Base-by-base conservation (phyloP, 805 yeast genomes). In the Starmerella cellae region DNA sequence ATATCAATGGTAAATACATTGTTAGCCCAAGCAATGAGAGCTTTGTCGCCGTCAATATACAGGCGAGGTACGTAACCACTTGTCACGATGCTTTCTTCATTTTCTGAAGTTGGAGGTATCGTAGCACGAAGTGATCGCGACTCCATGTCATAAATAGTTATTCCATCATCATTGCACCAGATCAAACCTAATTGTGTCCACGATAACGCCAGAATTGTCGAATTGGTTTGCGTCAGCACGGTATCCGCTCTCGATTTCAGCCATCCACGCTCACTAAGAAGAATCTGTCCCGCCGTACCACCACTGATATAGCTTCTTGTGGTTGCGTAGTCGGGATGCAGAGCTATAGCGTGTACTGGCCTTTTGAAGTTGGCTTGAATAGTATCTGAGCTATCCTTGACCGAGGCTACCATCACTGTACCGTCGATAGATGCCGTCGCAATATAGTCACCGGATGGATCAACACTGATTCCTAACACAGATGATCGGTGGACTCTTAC, bases 361-460 rank as follows among this genome's bases (percentile, higher is more conserved):
- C 96, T 66, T 52, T 80, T 79, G 59, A 85, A 82, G 60, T 87
- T 94, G 51, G 73, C 79, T 2, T 84, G 85, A 0, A 70, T 66
- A 2, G 80, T 73, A 51, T 80, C 91, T 4, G 66, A 62, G 17
- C 73, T 73, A 48, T 79, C 81, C 1, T 49, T 45, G 1, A 82
- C 63, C 2, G 85, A 72, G 0, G 95, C 91, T 4, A 84, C 72
- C 1, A 84, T 84, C 0, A 88, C 80, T 0, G 94, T 81, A 0
- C 98, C 98, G 57, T 91, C 98, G 66, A 88, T 78, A 0, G 96
- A 84, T 0, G 87, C 95, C 0, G 94, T 77, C 0, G 91, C 93
- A 46, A 91, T 74, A 54, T 70, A 75, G 16, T 23, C 16, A 8
- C 61, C 61, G 0, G 93, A 91, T 55, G 83, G 93, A 36, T 39